Evolutionary conservation across 2,329 filamentous ascomycete species (phyloP), one percentile per base, ranked within the genome.

Genomic region (Conoideocrella luteorostrata): DNA sequence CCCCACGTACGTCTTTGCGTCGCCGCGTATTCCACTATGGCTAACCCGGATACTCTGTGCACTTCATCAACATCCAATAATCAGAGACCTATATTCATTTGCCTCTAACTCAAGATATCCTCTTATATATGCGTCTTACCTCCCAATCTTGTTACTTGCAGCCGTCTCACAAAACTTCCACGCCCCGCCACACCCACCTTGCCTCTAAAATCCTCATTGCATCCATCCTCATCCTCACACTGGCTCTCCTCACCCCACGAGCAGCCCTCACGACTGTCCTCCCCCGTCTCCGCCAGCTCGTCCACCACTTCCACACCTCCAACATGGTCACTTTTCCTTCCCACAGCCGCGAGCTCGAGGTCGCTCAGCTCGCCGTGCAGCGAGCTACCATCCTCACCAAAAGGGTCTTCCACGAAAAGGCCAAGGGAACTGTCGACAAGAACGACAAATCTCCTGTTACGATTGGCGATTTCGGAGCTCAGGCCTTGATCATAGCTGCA

Each of bases 361-460:
- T 95, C 44, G 90, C 90, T 49, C 83, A 91, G 62, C 80, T 95
- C 34, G 89, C 90, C 49, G 90, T 95, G 45, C 88, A 95, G 70
- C 81, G 90, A 52, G 90, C 74, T 41, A 58, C 71, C 46, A 66
- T 74, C 52, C 70, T 75, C 43, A 77, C 74, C 51, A 73, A 72
- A 60, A 64, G 66, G 29, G 72, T 77, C 56, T 76, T 77, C 60
- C 65, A 89, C 68, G 86, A 91, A 56, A 93, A 91, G 67, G 85
- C 88, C 56, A 97, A 97, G 71, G 91, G 91, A 55, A 96, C 93
- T 36, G 76, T 95, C 41, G 63, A 66, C 57, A 98, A 98, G 72
- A 84, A 88, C 66, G 93, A 98, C 74, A 88, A 88, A 62, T 95
- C 90, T 9, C 93, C 93, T 52, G 93, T 98, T 57, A 98, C 93